These are phyloP conservation scores for Fusarium globosum DNA, from an alignment of 2,329 filamentous ascomycete species.

Conservation along the genomic window DNA sequence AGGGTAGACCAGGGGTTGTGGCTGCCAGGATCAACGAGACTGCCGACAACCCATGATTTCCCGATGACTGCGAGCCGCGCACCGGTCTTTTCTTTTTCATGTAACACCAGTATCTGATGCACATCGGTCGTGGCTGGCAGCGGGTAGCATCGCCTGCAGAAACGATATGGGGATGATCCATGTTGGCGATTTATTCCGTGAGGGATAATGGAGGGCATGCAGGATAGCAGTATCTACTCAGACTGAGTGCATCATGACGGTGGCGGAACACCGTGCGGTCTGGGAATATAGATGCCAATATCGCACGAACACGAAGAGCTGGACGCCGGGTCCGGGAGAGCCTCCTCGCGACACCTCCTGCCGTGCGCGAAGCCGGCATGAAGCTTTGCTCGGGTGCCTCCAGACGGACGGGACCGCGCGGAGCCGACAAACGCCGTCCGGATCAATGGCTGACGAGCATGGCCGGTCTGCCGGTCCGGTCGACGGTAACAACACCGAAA, in stretches of 20 bases:
- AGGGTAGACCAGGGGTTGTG: conserved; percentile 35
- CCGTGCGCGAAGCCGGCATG: conserved; percentile 16
- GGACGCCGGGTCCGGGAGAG: conserved; percentile 18
- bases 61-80: conserved; percentile 28
- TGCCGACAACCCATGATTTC: conserved; percentile 38
- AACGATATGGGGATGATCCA: conserved; percentile 26
- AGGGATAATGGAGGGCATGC: conserved; percentile 1
- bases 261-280: conserved; percentile 13
- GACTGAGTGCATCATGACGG: conserved; percentile 4
- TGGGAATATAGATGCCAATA: neutral
- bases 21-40: conserved; percentile 32
- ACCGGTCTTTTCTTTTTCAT: conserved; percentile 13
- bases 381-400: conserved; percentile 29
- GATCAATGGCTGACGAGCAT: conserved; percentile 32
- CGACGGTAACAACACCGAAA: conserved; percentile 5
- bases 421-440: conserved; percentile 30
- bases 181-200: conserved; percentile 13
- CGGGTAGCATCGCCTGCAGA: neutral
- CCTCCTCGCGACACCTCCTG: conserved; percentile 21
- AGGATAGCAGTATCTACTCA: conserved; percentile 1
- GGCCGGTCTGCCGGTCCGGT: conserved; percentile 43
- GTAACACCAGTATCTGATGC: conserved; percentile 8
- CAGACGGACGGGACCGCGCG: conserved; percentile 37
- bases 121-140: neutral
- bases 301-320: neutral